A percentile compares a stretch with the other conserved stretches of the same genome.
phyloP scores from a whole-genome alignment of 2,329 filamentous ascomycete genomes.

The Talaromyces sp. region DNA sequence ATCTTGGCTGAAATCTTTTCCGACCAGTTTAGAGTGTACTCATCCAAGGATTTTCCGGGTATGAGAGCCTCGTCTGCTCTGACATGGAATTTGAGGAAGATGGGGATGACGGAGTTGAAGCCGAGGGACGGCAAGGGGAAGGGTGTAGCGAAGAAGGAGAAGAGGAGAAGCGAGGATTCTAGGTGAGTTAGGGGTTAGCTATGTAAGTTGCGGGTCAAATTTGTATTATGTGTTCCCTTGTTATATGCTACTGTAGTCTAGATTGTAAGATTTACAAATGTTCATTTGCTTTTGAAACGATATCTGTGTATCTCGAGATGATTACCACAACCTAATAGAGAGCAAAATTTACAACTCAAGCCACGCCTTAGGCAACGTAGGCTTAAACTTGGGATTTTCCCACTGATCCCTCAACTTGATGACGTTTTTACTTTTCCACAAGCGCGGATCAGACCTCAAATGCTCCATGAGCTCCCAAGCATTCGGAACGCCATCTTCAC shows the following conservation, averaged over 20 bases:
- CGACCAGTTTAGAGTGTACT: conserved; percentile 41
- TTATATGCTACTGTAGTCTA: background rate
- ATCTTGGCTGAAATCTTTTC: conserved; percentile 42
- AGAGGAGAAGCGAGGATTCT: conserved; percentile 10
- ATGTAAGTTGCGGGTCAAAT: background rate
- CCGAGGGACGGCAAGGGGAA: conserved; percentile 37
- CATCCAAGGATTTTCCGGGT: conserved; percentile 45
- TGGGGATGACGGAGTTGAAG: conserved; percentile 43
- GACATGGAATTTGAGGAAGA: conserved; percentile 37
- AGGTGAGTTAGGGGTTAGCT: background rate
- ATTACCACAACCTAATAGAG: background rate
- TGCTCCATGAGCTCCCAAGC: conserved; percentile 11
- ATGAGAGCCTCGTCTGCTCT: conserved; percentile 42
- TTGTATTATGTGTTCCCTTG: background rate
- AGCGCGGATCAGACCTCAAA: conserved; percentile 16
- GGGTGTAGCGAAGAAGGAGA: conserved; percentile 28
- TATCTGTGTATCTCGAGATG: background rate
- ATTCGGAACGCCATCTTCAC: conserved; percentile 25
- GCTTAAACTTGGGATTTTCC: conserved; percentile 5
- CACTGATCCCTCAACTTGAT: conserved; percentile 9
- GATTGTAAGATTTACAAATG: background rate
- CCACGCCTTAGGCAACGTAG: conserved; percentile 10
- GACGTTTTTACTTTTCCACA: conserved; percentile 12
- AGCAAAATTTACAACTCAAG: conserved; percentile 9
- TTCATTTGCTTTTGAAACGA: background rate